Percentiles rank a stretch among this genome's conserved stretches.
phyloP scores from a whole-genome alignment of 2,329 filamentous ascomycete genomes.

The Trichoderma hamatum region DNA sequence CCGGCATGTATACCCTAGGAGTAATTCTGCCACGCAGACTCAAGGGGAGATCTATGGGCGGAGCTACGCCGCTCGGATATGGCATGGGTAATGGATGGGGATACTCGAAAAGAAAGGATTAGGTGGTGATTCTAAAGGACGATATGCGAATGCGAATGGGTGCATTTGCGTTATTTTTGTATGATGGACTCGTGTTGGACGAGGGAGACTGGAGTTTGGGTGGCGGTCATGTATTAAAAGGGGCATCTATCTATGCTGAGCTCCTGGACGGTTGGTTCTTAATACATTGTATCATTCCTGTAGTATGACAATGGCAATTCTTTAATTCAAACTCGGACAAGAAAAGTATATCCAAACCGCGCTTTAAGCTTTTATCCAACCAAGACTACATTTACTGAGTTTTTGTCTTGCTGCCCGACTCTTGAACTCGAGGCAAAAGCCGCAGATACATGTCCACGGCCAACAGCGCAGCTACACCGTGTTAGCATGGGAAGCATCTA shows the following conservation, averaged over 20 bases:
- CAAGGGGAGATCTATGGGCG: conserved; percentile 54
- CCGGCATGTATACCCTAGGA: conserved; percentile 63
- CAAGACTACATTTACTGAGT: conserved; percentile 22
- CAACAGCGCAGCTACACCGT: conserved; percentile 50
- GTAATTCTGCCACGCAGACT: conserved; percentile 59
- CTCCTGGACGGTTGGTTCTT: background rate
- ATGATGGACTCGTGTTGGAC: conserved; percentile 5
- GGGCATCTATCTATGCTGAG: background rate
- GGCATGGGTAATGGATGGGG: conserved; percentile 65
- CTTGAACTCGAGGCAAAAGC: conserved; percentile 49
- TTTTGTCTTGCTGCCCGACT: conserved; percentile 45
- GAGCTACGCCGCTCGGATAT: conserved; percentile 61
- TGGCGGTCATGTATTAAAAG: conserved; percentile 14
- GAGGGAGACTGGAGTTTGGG: conserved; percentile 24
- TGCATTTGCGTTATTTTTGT: background rate
- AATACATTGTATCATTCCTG: background rate
- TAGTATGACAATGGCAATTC: background rate
- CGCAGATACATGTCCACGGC: conserved; percentile 58
- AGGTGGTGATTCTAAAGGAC: background rate
- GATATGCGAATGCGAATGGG: background rate
- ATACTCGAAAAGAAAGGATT: conserved; percentile 55
- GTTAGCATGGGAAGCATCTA: background rate
- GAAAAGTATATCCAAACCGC: background rate
- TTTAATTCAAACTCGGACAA: background rate
- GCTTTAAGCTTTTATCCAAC: background rate